Evolutionary conservation across 2,329 filamentous ascomycete species (phyloP).

Genomic region (Fusarium lateritium): DNA sequence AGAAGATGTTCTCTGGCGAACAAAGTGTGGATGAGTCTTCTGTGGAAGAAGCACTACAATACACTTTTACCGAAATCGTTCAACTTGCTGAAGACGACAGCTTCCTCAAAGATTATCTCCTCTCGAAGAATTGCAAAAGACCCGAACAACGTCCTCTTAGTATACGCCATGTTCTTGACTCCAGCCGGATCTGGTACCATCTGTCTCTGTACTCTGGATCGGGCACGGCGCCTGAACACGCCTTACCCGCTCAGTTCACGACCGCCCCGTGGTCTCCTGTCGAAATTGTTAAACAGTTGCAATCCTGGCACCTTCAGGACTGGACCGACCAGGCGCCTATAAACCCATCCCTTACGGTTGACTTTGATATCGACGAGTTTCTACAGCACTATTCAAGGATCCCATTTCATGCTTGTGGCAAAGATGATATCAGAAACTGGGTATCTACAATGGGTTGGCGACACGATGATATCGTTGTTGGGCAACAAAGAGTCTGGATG

Average conservation of each 20-base stretch:
- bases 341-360: slow-evolving; percentile 93
- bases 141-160: too few relatives aligned
- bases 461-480: slow-evolving; percentile 94
- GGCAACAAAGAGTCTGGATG: slow-evolving; percentile 95
- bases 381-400: slow-evolving; percentile 84
- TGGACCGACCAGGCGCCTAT: slow-evolving; percentile 96
- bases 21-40: too few relatives aligned
- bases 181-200: slow-evolving; percentile 96
- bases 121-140: too few relatives aligned
- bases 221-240: too few relatives aligned
- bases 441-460: slow-evolving; percentile 96
- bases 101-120: too few relatives aligned
- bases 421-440: slow-evolving; percentile 95
- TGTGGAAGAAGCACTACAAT: too few relatives aligned
- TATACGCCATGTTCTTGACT: slow-evolving; percentile 69
- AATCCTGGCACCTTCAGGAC: slow-evolving; percentile 94
- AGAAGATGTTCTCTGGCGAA: too few relatives aligned
- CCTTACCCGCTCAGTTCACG: too few relatives aligned
- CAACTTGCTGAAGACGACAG: too few relatives aligned
- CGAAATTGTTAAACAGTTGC: slow-evolving; percentile 92
- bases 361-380: slow-evolving; percentile 96
- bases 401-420: slow-evolving; percentile 85
- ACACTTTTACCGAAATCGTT: too few relatives aligned
- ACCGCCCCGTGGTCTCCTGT: slow-evolving; percentile 90
- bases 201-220: slow-evolving; percentile 84